These are phyloP conservation scores for Dalbergia oliveri DNA, from an alignment of 306 rosid genomes.

Conservation along the genomic window DNA sequence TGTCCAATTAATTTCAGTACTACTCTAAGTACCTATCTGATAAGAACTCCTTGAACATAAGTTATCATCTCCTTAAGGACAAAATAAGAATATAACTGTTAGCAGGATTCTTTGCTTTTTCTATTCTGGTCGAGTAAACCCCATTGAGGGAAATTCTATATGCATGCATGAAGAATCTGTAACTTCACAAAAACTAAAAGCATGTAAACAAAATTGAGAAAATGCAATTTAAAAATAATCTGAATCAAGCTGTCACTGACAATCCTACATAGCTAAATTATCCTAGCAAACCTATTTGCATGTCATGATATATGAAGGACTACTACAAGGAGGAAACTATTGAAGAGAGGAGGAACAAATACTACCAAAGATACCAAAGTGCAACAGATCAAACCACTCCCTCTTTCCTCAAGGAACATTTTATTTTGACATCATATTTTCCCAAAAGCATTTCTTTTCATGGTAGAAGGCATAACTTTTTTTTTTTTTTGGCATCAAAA, in stretches of 20 bases:
- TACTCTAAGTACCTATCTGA: background rate
- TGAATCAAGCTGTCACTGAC: background rate
- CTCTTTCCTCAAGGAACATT: slow-evolving; percentile 11
- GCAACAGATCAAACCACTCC: slow-evolving; percentile 20
- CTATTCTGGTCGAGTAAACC: slow-evolving; percentile 8
- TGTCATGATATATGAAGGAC: slow-evolving; percentile 10
- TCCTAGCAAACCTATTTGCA: slow-evolving; percentile 15
- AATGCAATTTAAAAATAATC: slow-evolving; percentile 21
- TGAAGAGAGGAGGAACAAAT: slow-evolving; percentile 6
- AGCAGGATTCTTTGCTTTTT: slow-evolving; percentile 20
- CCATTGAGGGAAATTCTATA: slow-evolving; percentile 3
- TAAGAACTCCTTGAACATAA: slow-evolving; percentile 12
- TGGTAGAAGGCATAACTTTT: slow-evolving; percentile 4
- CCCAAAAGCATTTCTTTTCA: background rate
- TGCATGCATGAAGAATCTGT: slow-evolving; percentile 2
- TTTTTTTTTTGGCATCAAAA: too few species aligned
- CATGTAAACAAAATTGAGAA: background rate
- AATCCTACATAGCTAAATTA: slow-evolving; percentile 4
- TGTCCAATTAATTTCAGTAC: slow-evolving; percentile 27
- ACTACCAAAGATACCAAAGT: slow-evolving; percentile 4
- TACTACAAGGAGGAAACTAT: background rate
- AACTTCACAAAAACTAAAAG: slow-evolving; percentile 10
- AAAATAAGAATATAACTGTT: slow-evolving; percentile 20
- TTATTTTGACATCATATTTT: slow-evolving; percentile 8
- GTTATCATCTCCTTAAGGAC: slow-evolving; percentile 30